Base-by-base conservation (phyloP, 2,329 filamentous ascomycete species). In the Juglanconis sp. region DNA sequence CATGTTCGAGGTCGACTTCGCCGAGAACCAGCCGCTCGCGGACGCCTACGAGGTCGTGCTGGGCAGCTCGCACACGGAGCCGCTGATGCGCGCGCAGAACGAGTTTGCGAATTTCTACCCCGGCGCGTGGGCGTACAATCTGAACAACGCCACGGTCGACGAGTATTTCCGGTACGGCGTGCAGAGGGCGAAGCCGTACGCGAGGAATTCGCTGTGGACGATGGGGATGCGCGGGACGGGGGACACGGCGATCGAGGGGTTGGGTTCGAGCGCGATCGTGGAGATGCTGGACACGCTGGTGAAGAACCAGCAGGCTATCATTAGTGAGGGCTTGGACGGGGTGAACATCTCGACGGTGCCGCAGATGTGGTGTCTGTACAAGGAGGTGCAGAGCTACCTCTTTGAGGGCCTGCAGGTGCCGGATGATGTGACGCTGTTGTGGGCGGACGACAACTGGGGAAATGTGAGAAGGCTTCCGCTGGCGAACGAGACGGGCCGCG, bases 1-100 rank as follows among this genome's bases (percentile, higher is more conserved):
- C 64, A 90, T 90, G 80, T 89, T 91, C 68, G 85, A 87, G 68
- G 81, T 90, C 1, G 89, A 92, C 63, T 89, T 92, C 68, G 77
- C 83, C 3, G 77, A 80, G 35, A 91, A 87, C 65, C 87, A 90
- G 68, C 83, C 86, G 0, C 79, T 90, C 5, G 87, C 88, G 0
- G 87, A 92, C 66, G 87, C 87, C n/a, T 91, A 86, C 69, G 88
- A 86, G 46, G 84, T 92, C 59, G 87, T 91, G 1, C 84, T 92
- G 69, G 87, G 87, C 3, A 88, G 86, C 7, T 89, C 85, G 9
- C 89, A 92, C 71, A 90, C 85, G 1, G 89, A 92, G 71, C 89
- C 89, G 1, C 84, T 92, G 82, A 81, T 82, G 79, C 77, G 82
- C 9, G 81, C 82, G 0, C 80, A 83, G 56, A 85, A 84, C 63